Base-by-base conservation (phyloP, 768 basidiomycete species). In the Harrya chromipes region DNA sequence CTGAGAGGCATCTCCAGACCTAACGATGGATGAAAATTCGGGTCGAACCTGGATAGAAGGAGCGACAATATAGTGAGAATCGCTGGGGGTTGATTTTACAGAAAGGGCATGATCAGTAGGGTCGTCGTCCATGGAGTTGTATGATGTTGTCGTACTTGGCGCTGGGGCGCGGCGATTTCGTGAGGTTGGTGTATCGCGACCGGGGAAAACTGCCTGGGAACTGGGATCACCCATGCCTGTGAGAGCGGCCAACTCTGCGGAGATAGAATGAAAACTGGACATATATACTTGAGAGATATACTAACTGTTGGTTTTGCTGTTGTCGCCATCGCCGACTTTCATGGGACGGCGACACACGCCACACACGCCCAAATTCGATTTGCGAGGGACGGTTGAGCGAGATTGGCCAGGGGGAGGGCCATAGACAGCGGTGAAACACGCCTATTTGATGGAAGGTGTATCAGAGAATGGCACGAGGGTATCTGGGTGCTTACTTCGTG, bases 321-420 rank as follows among this genome's bases (percentile, higher is more conserved):
- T 80, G 60, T 91, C 90, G 21, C 88, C 87, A 50, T 95, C 93
- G 20, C 86, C 87, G 14, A 99, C 79, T 63, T 93, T 93, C 97
- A 99, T 98, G 16, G 94, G 94, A 27, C 94, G 80, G 59, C 97
- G 79, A 65, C 97, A 99, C 3, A 98, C 93, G 34, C 97, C 97
- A 58, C 97, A 99, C 16, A 99, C 90, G 17, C 97, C 97, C 20
- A 97, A 74, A 63, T 90, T 87, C 40, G 88, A 74, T 71, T 88
- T 83, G 67, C 82, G 74, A 23, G 87, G 76, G 7, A 81, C 66
- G 44, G 82, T 66, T 43, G 77, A 70, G 59, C 72, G 80, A 29
- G 72, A 74, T 58, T 79, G 77, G 50, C 67, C 77, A 13, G 85
- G 83, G 11, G 87, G 85, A 6, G 90, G 90, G 13, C 94, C 95